These are phyloP conservation scores for Cryptococcus floricola DNA, from an alignment of 1,284 basidiomycete species.

Conservation along the genomic window DNA sequence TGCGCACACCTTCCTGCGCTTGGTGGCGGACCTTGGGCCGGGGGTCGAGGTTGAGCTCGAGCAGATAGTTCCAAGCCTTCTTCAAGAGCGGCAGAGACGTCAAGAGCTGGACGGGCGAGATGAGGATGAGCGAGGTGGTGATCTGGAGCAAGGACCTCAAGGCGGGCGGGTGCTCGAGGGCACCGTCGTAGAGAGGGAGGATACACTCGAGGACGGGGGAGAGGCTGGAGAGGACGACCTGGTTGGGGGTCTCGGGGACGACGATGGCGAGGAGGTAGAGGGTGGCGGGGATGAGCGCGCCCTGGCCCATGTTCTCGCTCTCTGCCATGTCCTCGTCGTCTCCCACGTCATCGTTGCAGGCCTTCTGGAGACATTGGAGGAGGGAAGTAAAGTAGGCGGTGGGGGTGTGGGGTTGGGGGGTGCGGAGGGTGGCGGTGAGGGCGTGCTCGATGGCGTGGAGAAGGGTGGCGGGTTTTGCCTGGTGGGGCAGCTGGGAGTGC, in stretches of 20 bases:
- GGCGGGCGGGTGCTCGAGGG: constrained; percentile 46
- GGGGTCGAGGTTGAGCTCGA: constrained; percentile 79
- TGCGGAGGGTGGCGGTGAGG: constrained; percentile 51
- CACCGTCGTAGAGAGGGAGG: constrained; percentile 63
- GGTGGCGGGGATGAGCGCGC: constrained; percentile 77
- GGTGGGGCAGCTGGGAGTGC: constrained; percentile 74
- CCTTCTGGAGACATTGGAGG: constrained; percentile 52
- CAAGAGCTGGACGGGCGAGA: constrained; percentile 63
- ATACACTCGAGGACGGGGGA: constrained; percentile 59
- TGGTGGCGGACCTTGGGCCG: constrained; percentile 91
- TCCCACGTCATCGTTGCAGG: constrained; percentile 40
- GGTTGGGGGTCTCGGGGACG: constrained; percentile 63
- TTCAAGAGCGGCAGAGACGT: constrained; percentile 66
- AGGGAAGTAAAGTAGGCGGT: constrained; percentile 88
- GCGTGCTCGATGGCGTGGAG: constrained; percentile 86
- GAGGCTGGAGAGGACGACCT: constrained; percentile 44
- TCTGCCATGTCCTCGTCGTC: constrained; percentile 43
- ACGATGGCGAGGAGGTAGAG: constrained; percentile 82
- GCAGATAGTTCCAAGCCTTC: constrained; percentile 64
- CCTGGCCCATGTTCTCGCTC: constrained; percentile 55
- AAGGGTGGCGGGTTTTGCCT: constrained; percentile 85
- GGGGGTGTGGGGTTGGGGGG: constrained; percentile 67
- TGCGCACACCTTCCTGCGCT: constrained; percentile 78
- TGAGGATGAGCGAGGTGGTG: constrained; percentile 67
- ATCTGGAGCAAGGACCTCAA: constrained; percentile 52